These are phyloP conservation scores for Arctium lappa DNA, from an alignment of 129 eudicot species.

Conservation along the genomic window DNA sequence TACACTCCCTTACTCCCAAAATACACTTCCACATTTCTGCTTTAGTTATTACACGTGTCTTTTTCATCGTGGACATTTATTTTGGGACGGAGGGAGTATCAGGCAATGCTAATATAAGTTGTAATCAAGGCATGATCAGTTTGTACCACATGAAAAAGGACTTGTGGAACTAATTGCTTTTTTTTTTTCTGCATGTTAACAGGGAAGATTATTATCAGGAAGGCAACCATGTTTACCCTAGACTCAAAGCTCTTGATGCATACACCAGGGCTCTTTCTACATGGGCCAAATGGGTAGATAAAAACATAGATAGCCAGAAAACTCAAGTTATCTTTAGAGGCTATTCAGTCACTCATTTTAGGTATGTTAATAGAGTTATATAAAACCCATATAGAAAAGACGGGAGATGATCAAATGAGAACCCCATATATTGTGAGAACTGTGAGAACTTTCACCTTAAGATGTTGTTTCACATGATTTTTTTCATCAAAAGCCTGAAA, in stretches of 20 bases:
- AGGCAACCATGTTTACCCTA: conserved; percentile 75
- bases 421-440: neutral
- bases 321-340: conserved; percentile 91
- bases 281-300: conserved; percentile 90
- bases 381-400: neutral
- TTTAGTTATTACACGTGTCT: neutral
- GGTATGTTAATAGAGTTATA: conserved; percentile 32
- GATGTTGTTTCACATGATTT: neutral
- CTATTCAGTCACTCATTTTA: conserved; percentile 85
- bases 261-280: conserved; percentile 75
- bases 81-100: neutral
- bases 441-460: neutral
- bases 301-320: conserved; percentile 46
- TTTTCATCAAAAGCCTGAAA: neutral
- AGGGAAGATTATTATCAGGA: conserved; percentile 96
- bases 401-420: neutral
- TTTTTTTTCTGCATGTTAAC: conserved; percentile 4
- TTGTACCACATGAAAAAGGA: too few relatives aligned
- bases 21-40: neutral
- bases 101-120: too few relatives aligned
- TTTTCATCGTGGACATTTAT: neutral
- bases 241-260: conserved; percentile 87
- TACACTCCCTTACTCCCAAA: neutral
- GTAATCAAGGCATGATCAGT: too few relatives aligned
- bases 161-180: neutral